A percentile compares a stretch with the other conserved stretches of the same genome.
phyloP scores from a whole-genome alignment of 345 rosid genomes.

The Acer negundo region DNA sequence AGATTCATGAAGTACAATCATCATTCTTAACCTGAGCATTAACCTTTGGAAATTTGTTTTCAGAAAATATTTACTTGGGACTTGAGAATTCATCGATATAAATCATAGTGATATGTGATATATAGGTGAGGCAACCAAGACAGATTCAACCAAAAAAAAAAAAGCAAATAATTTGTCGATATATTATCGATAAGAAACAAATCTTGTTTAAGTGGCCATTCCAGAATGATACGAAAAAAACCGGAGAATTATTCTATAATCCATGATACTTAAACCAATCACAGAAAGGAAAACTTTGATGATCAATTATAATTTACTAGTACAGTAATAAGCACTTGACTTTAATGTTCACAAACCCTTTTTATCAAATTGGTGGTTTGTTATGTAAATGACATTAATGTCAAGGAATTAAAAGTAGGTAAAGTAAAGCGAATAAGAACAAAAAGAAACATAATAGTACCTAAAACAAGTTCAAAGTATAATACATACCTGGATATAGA shows the following conservation, averaged over 20 bases:
- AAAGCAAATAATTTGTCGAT: background rate
- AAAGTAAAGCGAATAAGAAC: background rate
- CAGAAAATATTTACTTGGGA: too few relatives aligned
- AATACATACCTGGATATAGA: slow-evolving; percentile 50
- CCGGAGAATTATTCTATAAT: too few relatives aligned
- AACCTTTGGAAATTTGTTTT: too few relatives aligned
- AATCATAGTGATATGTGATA: too few relatives aligned
- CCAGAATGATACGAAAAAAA: too few relatives aligned
- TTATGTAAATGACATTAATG: background rate
- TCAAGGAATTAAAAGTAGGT: background rate
- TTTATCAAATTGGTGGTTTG: background rate
- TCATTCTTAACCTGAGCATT: too few relatives aligned
- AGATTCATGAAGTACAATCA: background rate
- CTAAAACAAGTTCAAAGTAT: background rate
- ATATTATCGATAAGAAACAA: too few relatives aligned
- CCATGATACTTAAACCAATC: background rate
- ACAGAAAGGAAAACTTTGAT: background rate
- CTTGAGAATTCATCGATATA: too few relatives aligned
- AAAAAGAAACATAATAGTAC: background rate
- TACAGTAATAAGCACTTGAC: background rate
- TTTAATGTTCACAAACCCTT: background rate
- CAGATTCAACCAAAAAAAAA: background rate
- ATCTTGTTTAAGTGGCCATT: too few relatives aligned
- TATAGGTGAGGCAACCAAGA: background rate
- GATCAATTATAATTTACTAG: background rate